Evolutionary conservation across 805 yeast genomes (phyloP).

Genomic region (Schwanniomyces pseudopolymorphus): DNA sequence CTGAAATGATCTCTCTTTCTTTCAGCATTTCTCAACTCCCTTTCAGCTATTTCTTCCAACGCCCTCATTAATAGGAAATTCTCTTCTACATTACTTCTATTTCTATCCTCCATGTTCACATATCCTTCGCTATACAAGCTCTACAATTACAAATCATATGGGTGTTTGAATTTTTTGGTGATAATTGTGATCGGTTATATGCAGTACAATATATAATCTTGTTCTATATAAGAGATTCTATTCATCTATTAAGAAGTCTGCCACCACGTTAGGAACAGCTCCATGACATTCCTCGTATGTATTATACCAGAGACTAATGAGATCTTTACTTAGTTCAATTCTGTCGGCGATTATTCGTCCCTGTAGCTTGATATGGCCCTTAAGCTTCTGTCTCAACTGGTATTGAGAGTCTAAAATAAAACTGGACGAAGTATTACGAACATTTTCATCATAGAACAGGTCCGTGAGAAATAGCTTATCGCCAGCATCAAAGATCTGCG

Average conservation of each 20-base stretch:
- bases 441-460: slow-evolving; percentile 17
- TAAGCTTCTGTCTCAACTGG: slow-evolving; percentile 15
- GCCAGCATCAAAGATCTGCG: slow-evolving; percentile 18
- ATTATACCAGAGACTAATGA: slow-evolving; percentile 20
- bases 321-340: slow-evolving; percentile 15
- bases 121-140: not conserved
- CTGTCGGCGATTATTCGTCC: slow-evolving; percentile 9
- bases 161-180: not conserved
- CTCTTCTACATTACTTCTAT: not conserved
- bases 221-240: not conserved
- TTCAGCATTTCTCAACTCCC: not conserved
- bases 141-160: not conserved
- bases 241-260: slow-evolving; percentile 2
- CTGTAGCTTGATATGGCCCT: slow-evolving; percentile 13
- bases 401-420: slow-evolving; percentile 13
- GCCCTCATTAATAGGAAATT: not conserved
- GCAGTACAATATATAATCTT: no score
- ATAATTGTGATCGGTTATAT: not conserved
- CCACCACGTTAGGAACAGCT: slow-evolving; percentile 6
- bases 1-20: not conserved
- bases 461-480: slow-evolving; percentile 17
- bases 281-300: slow-evolving; percentile 12
- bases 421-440: slow-evolving; percentile 10
- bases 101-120: not conserved
- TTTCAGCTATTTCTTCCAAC: not conserved